These are phyloP conservation scores for Coemansia sp. DNA, from an alignment of 192 early-diverging fungal genomes.

Conservation along the genomic window DNA sequence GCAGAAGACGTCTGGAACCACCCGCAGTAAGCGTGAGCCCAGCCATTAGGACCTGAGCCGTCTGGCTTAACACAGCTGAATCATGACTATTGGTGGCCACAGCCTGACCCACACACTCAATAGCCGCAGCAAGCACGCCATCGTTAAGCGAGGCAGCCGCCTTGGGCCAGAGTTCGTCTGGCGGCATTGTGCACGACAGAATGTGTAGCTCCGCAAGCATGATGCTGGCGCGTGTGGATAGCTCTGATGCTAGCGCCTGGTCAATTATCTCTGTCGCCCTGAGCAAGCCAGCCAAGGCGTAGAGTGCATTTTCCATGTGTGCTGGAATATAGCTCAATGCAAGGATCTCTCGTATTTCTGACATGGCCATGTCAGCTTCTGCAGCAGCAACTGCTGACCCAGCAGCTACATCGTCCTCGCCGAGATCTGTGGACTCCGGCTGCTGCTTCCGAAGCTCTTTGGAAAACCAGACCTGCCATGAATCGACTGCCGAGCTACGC, in stretches of 20 bases:
- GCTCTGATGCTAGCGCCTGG: constrained; percentile 18
- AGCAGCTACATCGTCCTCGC: background rate
- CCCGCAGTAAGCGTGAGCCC: constrained; percentile 10
- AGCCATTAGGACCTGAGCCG: constrained; percentile 26
- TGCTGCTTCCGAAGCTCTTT: background rate
- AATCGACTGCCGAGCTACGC: constrained; percentile 21
- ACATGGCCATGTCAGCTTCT: background rate
- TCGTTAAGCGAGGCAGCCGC: constrained; percentile 6
- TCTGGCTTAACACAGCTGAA: constrained; percentile 7
- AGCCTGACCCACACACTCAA: constrained; percentile 28
- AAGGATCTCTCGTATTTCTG: constrained; percentile 5
- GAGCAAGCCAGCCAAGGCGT: constrained; percentile 20
- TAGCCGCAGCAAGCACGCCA: constrained; percentile 25
- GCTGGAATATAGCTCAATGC: constrained; percentile 18
- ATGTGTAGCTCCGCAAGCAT: constrained; percentile 4
- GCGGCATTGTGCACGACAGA: constrained; percentile 4
- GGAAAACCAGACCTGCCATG: constrained; percentile 34
- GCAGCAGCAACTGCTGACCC: background rate
- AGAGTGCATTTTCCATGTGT: constrained; percentile 23
- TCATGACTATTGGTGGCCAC: constrained; percentile 22
- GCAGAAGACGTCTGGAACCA: background rate
- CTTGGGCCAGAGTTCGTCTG: constrained; percentile 17
- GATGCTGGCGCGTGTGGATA: constrained; percentile 9
- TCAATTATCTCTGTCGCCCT: constrained; percentile 15
- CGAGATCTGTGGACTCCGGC: background rate